These are phyloP conservation scores for Escovopsis weberi DNA, from an alignment of 2,329 filamentous ascomycete species.

Conservation along the genomic window DNA sequence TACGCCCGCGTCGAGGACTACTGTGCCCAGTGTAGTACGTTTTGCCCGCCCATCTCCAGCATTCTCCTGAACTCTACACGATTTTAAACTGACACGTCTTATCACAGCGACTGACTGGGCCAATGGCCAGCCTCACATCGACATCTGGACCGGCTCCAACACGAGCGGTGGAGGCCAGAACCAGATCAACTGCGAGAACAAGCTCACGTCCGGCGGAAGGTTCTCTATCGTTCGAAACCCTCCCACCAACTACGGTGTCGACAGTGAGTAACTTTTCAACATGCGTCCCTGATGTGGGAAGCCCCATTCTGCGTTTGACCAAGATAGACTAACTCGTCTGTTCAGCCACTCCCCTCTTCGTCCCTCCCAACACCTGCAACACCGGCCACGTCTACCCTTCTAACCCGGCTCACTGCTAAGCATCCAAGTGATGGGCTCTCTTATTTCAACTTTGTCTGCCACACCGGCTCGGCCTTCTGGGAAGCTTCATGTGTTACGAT, in stretches of 20 bases:
- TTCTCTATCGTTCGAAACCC: constrained; percentile 11
- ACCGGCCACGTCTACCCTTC: constrained; percentile 9
- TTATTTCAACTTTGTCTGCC: too few species aligned
- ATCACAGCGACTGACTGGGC: constrained; percentile 4
- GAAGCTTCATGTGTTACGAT: too few species aligned
- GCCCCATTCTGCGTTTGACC: too few species aligned
- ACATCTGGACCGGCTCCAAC: constrained; percentile 10
- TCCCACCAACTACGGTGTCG: constrained; percentile 10
- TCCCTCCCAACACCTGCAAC: constrained; percentile 10
- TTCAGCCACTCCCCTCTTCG: constrained; percentile 8
- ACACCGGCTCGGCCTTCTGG: too few species aligned
- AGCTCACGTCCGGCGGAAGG: constrained; percentile 8
- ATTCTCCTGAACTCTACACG: not conserved
- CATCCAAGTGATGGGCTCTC: too few species aligned
- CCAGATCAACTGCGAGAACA: constrained; percentile 11
- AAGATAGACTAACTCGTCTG: not conserved
- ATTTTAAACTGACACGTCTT: too few species aligned
- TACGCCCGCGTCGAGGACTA: constrained; percentile 9
- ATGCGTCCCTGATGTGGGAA: too few species aligned
- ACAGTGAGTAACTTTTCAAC: constrained; percentile 4
- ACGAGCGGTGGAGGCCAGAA: constrained; percentile 7
- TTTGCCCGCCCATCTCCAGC: not conserved
- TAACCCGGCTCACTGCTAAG: constrained; percentile 10
- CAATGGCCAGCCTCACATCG: constrained; percentile 9
- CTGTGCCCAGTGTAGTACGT: constrained; percentile 9